Percentiles rank a stretch among this genome's conserved stretches.
phyloP scores from a whole-genome alignment of 768 basidiomycete species.

The Neoboletus magnificus region DNA sequence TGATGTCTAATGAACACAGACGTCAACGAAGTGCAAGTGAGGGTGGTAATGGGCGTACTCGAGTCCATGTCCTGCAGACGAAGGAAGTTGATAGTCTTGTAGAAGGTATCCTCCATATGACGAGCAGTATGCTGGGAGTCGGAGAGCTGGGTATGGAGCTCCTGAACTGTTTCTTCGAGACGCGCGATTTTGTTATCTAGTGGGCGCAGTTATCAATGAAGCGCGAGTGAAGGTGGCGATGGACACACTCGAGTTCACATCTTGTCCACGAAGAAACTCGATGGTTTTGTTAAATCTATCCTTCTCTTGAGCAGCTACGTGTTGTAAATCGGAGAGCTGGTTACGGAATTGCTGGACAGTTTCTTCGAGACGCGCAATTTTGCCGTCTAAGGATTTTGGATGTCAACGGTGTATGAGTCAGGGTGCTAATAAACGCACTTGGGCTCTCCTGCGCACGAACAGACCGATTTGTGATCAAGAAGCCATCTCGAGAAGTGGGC shows the following conservation, averaged over 20 bases:
- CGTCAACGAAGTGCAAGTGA: not conserved
- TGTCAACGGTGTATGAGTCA: not conserved
- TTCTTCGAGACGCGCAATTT: not conserved
- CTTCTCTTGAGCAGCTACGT: not conserved
- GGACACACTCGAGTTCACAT: not conserved
- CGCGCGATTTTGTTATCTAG: not conserved
- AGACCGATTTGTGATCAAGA: too few relatives aligned
- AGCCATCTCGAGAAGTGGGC: too few relatives aligned
- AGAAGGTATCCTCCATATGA: not conserved
- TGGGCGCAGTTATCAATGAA: not conserved
- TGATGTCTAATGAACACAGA: not conserved
- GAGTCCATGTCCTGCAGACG: not conserved
- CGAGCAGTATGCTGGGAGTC: not conserved
- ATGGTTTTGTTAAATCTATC: not conserved
- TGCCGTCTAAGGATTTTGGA: not conserved
- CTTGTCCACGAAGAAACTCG: not conserved
- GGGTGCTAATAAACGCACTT: not conserved
- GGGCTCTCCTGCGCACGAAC: not conserved
- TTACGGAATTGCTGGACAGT: not conserved
- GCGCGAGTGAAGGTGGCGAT: not conserved
- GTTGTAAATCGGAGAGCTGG: not conserved
- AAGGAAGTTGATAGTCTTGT: not conserved
- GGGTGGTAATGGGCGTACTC: not conserved
- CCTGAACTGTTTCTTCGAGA: not conserved
- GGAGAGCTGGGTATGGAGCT: not conserved